Evolutionary conservation across 768 basidiomycete genomes (phyloP), one percentile per base, ranked within the genome.

Genomic region (Mycena vulgaris): DNA sequence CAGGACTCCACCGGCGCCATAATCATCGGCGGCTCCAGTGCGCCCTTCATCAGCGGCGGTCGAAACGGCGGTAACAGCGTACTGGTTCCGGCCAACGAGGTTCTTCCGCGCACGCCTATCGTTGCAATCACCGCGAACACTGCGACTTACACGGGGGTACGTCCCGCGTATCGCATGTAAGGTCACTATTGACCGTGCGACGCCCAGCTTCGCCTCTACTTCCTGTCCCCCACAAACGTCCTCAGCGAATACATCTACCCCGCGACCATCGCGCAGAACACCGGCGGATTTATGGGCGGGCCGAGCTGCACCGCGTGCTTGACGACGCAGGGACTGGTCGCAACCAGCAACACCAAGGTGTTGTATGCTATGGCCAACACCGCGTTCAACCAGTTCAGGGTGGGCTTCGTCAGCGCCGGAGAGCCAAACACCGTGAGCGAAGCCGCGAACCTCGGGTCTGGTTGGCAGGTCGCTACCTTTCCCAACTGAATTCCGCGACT

Each of bases 221-320:
- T 63, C 40, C 30, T 63, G 39, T 63, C 51, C 25, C 62, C 11
- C 39, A 25, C 17, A 28, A 27, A 63, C 30, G 51, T 63, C 17
- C 62, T 63, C 62, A 63, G 62, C 11, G 62, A 63, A 63, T 63
- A 53, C 62, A 63, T 45, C 25, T 63, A n/a, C n/a, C 25, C 57
- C 25, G 23, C 53, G 21, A 56, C 57, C 39, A 42, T 58, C 55
- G 35, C 55, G 31, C 28, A 31, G 47, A 19, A 27, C 45, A 16
- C n/a, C 31, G 23, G 17, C 10, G 45, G 62, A 4, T 63, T 28
- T 16, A 63, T n/a, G 5, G 62, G 62, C 28, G 62, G 62, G 28
- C 51, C 62, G 21, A 63, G 37, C 51, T 53, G 62, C 39, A 53
- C 51, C 28, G 13, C 7, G 27, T 63, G 62, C 23, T 6, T 63